Evolutionary conservation across 176 grass and related monocot genomes (phyloP).

Genomic region (Rhynchospora tenuis): DNA sequence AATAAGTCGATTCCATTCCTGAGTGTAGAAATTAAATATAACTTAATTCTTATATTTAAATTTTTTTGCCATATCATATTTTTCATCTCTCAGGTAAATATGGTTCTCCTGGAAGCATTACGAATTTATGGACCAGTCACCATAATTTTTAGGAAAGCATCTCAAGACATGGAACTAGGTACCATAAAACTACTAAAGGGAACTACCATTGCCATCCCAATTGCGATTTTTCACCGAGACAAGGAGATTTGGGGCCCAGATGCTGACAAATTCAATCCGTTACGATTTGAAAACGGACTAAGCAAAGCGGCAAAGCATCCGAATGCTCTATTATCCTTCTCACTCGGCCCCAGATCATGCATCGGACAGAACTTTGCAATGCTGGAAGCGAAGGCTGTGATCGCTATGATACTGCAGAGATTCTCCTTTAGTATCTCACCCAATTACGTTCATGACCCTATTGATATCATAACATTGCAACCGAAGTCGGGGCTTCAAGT

Average conservation of each 20-base stretch:
- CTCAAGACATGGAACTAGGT: not conserved
- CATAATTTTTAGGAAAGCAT: not conserved
- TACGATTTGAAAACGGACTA: constrained; percentile 37
- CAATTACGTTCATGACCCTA: constrained; percentile 41
- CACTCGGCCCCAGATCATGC: constrained; percentile 29
- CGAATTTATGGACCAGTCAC: not conserved
- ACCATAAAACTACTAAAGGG: not conserved
- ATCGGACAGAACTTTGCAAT: constrained; percentile 57
- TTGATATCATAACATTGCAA: constrained; percentile 24
- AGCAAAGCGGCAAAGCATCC: constrained; percentile 31
- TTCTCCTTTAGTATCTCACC: constrained; percentile 43
- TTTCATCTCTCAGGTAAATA: not conserved
- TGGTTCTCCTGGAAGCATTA: not conserved
- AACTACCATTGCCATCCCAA: not conserved
- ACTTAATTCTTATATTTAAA: too few relatives aligned
- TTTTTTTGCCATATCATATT: not conserved
- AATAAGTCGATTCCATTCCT: too few relatives aligned
- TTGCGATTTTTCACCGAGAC: constrained; percentile 7
- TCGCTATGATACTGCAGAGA: constrained; percentile 42
- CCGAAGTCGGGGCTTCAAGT: constrained; percentile 39
- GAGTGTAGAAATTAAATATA: too few relatives aligned
- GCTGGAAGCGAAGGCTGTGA: constrained; percentile 41
- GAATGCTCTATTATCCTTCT: constrained; percentile 37
- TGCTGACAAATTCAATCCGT: constrained; percentile 27
- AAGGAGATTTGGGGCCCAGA: constrained; percentile 48